Evolutionary conservation across 192 early-diverging fungal genomes (phyloP), one percentile per base, ranked within the genome.

Genomic region (Podila verticillata): DNA sequence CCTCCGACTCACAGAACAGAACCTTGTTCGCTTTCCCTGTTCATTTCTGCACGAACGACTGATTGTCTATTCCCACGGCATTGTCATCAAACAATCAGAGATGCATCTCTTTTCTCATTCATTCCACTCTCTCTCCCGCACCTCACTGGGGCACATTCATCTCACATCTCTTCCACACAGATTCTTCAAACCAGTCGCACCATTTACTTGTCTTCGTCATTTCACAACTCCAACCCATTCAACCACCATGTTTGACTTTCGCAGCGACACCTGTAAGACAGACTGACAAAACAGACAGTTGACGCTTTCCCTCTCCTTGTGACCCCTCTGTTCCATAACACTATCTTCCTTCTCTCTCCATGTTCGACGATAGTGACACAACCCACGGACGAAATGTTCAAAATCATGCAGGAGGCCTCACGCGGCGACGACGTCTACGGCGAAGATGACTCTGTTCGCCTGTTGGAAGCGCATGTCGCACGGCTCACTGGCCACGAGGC

Each of bases 401-500:
- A 79, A 9, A 62, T 87, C 19, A 91, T 91, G 90, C 73, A 83
- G 51, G 48, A 66, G 5, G 87, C 89, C 36, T 79, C 87, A 17
- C 68, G 84, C 36, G 87, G 84, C 24, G 90, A 91, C 63, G 90
- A 91, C 67, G 90, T 90, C 48, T 91, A 82, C 62, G 67, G 62
- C 80, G 96, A 95, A 61, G 96, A 96, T 79, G 84, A 89, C 1
- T 87, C 89, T 3, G 87, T 94, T 28, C 79, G 82, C 12, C 74
- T 80, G 12, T 83, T 98, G 1, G 92, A 98, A 62, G 56, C 64
- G 0, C 83, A 84, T 26, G 87, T 95, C 2, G 92, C 94, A 3
- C 63, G 84, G 20, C 74, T 96, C 22, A 86, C 93, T 31, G 91
- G 92, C 30, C 89, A 97, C 59, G 90, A 95, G 67, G 89, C 92